A percentile compares a stretch with the other conserved stretches of the same genome.
phyloP scores from a whole-genome alignment of 1,139 yeast species.

The Pneumocystis jirovecii region DNA sequence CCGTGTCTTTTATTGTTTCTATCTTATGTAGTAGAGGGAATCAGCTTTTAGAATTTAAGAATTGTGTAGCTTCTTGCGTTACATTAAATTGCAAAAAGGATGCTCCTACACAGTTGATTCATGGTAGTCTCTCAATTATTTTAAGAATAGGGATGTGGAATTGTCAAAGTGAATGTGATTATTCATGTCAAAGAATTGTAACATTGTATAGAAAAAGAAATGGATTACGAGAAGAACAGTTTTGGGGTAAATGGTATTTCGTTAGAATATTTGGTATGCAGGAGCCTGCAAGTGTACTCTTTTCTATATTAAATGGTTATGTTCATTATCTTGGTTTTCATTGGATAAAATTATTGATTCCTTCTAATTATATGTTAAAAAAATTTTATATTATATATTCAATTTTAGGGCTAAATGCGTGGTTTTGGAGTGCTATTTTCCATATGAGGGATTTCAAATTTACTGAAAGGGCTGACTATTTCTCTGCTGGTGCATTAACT shows the following conservation, averaged over 20 bases:
- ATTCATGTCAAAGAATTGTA: slow-evolving; percentile 68
- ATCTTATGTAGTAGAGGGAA: slow-evolving; percentile 6
- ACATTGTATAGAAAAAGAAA: slow-evolving; percentile 38
- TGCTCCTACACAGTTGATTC: slow-evolving; percentile 1
- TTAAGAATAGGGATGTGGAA: slow-evolving; percentile 53
- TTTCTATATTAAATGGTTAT: slow-evolving; percentile 61
- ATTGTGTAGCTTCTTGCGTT: slow-evolving; percentile 4
- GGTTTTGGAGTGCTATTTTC: slow-evolving; percentile 74
- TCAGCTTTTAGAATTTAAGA: slow-evolving; percentile 4
- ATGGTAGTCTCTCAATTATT: slow-evolving; percentile 29
- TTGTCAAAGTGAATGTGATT: slow-evolving; percentile 75
- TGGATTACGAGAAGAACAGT: slow-evolving; percentile 51
- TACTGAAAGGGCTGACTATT: slow-evolving; percentile 81
- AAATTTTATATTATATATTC: slow-evolving; percentile 35
- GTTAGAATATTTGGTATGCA: slow-evolving; percentile 58
- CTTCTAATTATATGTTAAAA: slow-evolving; percentile 24
- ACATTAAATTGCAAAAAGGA: slow-evolving; percentile 1
- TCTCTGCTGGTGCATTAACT: slow-evolving; percentile 83
- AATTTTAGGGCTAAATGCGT: slow-evolving; percentile 63
- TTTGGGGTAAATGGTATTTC: slow-evolving; percentile 98
- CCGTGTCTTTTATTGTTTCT: neutral
- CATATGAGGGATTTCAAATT: slow-evolving; percentile 67
- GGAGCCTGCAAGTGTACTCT: slow-evolving; percentile 67
- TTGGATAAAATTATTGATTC: slow-evolving; percentile 13
- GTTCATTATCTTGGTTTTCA: slow-evolving; percentile 55